A percentile compares a stretch with the other conserved stretches of the same genome.
These are phyloP conservation scores for Tricholoma bakamatsutake DNA, from an alignment of 768 basidiomycete genomes.

Conservation along the genomic window DNA sequence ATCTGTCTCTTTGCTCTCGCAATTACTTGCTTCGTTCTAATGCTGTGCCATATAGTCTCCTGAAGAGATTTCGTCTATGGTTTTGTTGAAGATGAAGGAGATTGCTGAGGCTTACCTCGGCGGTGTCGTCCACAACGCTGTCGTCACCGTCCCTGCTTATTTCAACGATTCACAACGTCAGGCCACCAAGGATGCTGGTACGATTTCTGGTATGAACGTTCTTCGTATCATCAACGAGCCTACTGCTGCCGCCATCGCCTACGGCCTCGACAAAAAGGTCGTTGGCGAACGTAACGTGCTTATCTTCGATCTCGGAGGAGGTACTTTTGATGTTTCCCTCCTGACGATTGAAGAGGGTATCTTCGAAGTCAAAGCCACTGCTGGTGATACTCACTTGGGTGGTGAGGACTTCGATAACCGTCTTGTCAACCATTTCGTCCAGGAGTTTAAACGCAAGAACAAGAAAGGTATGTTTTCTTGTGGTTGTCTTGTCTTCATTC, in stretches of 20 bases:
- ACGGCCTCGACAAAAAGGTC: slow-evolving; percentile 96
- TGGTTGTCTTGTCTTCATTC: slow-evolving; percentile 1
- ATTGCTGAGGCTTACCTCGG: slow-evolving; percentile 96
- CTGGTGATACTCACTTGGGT: slow-evolving; percentile 97
- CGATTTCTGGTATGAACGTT: slow-evolving; percentile 90
- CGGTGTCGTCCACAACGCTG: slow-evolving; percentile 76
- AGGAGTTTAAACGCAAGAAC: slow-evolving; percentile 97
- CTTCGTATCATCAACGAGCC: slow-evolving; percentile 99
- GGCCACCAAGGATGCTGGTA: slow-evolving; percentile 96
- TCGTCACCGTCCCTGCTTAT: slow-evolving; percentile 95
- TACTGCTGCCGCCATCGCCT: slow-evolving; percentile 96
- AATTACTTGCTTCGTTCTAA: slow-evolving; percentile 2
- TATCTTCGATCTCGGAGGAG: slow-evolving; percentile 98
- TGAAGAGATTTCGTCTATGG: slow-evolving; percentile 98
- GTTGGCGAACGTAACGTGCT: slow-evolving; percentile 89
- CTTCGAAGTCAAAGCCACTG: slow-evolving; percentile 97
- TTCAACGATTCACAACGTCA: slow-evolving; percentile 99
- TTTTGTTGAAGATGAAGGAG: slow-evolving; percentile 98
- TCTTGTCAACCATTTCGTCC: slow-evolving; percentile 93
- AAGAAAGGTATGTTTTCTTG: slow-evolving; percentile 66
- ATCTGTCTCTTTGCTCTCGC: neutral
- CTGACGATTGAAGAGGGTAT: slow-evolving; percentile 96
- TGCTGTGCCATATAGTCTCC: slow-evolving; percentile 57
- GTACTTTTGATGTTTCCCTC: slow-evolving; percentile 97
- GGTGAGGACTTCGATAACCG: slow-evolving; percentile 99